Percentiles rank a stretch among this genome's conserved stretches.
Evolutionary conservation across 176 grass and related monocot species (phyloP).

Genomic region (Musa troglodytarum): DNA sequence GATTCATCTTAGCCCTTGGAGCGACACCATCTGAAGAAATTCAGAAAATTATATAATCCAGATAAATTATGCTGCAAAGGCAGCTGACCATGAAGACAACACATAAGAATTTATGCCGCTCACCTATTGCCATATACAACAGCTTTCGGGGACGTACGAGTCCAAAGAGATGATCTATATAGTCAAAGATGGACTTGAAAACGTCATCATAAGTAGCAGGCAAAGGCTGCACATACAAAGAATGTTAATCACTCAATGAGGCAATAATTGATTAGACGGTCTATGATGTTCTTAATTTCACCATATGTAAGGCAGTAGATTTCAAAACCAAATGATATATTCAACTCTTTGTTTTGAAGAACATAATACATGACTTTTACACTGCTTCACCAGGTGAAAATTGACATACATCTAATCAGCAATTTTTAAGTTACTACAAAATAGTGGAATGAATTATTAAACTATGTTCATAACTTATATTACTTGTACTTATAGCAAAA

Average conservation of each 20-base stretch:
- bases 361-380: too few species aligned
- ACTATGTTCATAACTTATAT: too few species aligned
- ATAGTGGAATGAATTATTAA: too few species aligned
- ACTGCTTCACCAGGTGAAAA: too few species aligned
- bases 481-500: too few species aligned
- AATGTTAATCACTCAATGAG: neutral
- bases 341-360: too few species aligned
- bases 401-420: too few species aligned
- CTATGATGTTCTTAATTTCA: neutral
- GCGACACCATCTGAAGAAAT: conserved; percentile 61
- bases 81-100: neutral
- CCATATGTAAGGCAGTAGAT: neutral
- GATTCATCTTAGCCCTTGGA: conserved; percentile 96
- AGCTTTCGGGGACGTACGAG: conserved; percentile 85
- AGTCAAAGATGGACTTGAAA: conserved; percentile 84
- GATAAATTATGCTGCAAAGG: neutral
- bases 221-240: conserved; percentile 46
- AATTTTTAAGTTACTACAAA: too few species aligned
- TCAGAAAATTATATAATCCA: neutral
- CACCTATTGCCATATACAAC: conserved; percentile 93
- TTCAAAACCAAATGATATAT: too few species aligned
- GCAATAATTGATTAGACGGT: too few species aligned
- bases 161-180: conserved; percentile 89
- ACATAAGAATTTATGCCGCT: conserved; percentile 7
- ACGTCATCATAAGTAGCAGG: conserved; percentile 89